Percentiles rank a stretch among this genome's conserved stretches.
phyloP scores from a whole-genome alignment of 148 eudicot genomes.

The Spergularia marina region DNA sequence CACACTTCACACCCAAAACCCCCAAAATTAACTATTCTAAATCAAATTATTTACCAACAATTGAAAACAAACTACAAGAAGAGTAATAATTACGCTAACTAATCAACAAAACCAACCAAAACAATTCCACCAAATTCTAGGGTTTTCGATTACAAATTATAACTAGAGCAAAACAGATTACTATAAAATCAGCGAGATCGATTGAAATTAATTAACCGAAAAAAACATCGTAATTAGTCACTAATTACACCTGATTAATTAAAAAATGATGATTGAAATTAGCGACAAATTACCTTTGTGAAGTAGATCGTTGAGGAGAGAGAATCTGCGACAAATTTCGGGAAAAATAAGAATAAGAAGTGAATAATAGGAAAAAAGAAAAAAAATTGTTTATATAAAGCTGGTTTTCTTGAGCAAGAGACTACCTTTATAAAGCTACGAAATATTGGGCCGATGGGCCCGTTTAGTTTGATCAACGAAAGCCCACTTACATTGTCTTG shows the following conservation, averaged over 20 bases:
- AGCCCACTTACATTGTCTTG: too few relatives aligned
- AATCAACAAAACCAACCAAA: not conserved
- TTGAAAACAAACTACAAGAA: not conserved
- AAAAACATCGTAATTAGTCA: too few relatives aligned
- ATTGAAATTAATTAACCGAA: too few relatives aligned
- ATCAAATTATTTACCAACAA: not conserved
- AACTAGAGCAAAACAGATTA: not conserved
- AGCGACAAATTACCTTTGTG: not conserved
- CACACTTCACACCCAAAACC: not conserved
- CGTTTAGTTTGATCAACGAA: too few relatives aligned
- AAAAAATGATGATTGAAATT: not conserved
- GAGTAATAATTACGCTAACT: not conserved
- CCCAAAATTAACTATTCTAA: not conserved
- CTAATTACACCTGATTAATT: not conserved
- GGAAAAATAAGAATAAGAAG: not conserved
- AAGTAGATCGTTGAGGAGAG: slow-evolving; percentile 13
- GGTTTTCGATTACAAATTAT: not conserved
- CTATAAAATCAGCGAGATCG: not conserved
- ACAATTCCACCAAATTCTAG: not conserved
- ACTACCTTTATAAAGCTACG: not conserved
- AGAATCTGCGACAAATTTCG: not conserved
- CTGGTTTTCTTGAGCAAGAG: slow-evolving; percentile 30
- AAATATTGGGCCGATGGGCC: slow-evolving; percentile 11
- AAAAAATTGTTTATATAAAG: not conserved
- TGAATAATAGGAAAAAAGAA: too few relatives aligned